Conservation (phyloP, 441 rosid species). For the Codiaeum variegatum region DNA sequence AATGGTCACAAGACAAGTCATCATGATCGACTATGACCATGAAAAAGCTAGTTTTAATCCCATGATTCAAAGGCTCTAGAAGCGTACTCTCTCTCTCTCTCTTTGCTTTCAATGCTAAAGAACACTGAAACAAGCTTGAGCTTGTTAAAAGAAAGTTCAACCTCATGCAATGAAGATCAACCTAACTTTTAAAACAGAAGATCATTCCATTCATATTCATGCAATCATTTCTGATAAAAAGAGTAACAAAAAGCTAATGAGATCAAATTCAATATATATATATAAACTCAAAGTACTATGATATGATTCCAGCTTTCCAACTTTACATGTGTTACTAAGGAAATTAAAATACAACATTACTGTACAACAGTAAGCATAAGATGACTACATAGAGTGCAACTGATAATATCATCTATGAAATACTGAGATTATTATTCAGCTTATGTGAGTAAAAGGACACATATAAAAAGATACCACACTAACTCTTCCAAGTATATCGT, state of each 20-base stretch:
- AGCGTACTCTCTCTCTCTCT: neutral
- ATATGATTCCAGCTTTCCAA: neutral
- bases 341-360: neutral
- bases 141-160: neutral
- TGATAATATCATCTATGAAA: neutral
- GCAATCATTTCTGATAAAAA: neutral
- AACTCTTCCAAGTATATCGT: neutral
- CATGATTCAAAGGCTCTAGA: neutral
- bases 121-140: neutral
- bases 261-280: conserved; percentile 4
- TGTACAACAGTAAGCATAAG: neutral
- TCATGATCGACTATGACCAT: neutral
- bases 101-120: neutral
- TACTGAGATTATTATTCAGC: conserved; percentile 6
- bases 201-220: neutral
- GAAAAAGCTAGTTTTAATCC: neutral
- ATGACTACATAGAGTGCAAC: neutral
- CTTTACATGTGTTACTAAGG: neutral
- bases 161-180: neutral
- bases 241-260: neutral
- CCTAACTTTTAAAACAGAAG: neutral
- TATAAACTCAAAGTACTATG: no score
- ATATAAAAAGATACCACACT: neutral
- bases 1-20: neutral
- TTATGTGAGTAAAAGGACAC: neutral